Conservation (phyloP, 2,329 filamentous ascomycete species). For the Venturia pyrina region DNA sequence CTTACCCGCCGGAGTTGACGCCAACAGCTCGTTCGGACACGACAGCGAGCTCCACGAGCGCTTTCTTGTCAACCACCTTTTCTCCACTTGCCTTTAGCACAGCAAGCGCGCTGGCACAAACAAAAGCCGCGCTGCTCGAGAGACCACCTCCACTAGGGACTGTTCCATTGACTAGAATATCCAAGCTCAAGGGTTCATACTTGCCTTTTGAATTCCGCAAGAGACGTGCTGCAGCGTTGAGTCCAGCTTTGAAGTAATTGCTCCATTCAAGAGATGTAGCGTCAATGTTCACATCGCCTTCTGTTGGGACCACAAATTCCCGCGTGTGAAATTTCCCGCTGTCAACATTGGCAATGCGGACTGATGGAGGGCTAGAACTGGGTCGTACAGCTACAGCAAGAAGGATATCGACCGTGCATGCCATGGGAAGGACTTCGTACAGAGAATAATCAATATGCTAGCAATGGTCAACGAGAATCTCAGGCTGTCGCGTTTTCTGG, state of each 20-base stretch:
- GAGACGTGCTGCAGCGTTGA: constrained; percentile 70
- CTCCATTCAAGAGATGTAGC: constrained; percentile 83
- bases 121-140: constrained; percentile 88
- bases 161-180: constrained; percentile 81
- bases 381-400: constrained; percentile 62
- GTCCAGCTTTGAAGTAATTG: constrained; percentile 94
- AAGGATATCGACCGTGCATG: constrained; percentile 82
- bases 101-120: constrained; percentile 79
- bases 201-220: constrained; percentile 53
- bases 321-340: constrained; percentile 63
- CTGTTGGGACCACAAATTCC: constrained; percentile 61
- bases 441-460: constrained; percentile 95
- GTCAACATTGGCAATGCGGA: constrained; percentile 74
- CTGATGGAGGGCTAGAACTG: constrained; percentile 44
- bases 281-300: constrained; percentile 57
- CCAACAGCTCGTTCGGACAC: constrained; percentile 90
- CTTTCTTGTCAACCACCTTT: constrained; percentile 72
- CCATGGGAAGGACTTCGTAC: constrained; percentile 92
- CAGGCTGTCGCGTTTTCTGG: neutral
- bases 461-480: neutral
- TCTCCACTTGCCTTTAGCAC: constrained; percentile 80
- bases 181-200: constrained; percentile 67
- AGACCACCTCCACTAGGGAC: constrained; percentile 88
- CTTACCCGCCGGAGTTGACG: constrained; percentile 88
- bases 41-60: constrained; percentile 84